phyloP scores from a whole-genome alignment of 73 alveolate genomes.

The Paramecium sonneborni region DNA sequence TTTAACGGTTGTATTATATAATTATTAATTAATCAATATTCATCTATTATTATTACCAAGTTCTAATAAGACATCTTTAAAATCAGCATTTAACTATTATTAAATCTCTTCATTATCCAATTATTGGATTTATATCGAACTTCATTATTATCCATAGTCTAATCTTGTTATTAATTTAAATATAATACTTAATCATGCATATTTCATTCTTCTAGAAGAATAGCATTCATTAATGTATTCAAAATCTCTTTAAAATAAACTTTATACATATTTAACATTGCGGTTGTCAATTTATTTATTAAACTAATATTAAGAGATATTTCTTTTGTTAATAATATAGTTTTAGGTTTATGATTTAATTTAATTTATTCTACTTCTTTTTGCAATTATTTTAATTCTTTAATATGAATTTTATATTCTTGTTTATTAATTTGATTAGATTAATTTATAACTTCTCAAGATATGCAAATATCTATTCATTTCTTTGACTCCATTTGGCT shows the following conservation, averaged over 20 bases:
- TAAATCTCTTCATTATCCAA: background rate
- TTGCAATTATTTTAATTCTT: background rate
- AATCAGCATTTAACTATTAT: background rate
- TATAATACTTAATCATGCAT: no score
- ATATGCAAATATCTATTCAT: background rate
- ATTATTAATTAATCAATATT: slow-evolving; percentile 33
- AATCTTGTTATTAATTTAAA: background rate
- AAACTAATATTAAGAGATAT: background rate
- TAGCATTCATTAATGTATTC: background rate
- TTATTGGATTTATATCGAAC: background rate
- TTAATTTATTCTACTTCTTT: background rate
- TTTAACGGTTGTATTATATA: slow-evolving; percentile 15
- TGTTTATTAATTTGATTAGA: background rate
- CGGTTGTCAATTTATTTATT: background rate
- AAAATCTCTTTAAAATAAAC: background rate
- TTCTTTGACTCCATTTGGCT: background rate
- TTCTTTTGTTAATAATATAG: background rate
- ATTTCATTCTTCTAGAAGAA: background rate
- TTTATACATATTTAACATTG: background rate
- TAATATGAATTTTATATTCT: background rate
- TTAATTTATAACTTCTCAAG: background rate
- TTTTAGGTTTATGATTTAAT: background rate
- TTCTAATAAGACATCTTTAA: background rate
- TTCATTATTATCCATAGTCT: background rate
- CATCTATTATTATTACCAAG: background rate